phyloP scores from a whole-genome alignment of 2,329 filamentous ascomycete species.

The Colletotrichum gigasporum region DNA sequence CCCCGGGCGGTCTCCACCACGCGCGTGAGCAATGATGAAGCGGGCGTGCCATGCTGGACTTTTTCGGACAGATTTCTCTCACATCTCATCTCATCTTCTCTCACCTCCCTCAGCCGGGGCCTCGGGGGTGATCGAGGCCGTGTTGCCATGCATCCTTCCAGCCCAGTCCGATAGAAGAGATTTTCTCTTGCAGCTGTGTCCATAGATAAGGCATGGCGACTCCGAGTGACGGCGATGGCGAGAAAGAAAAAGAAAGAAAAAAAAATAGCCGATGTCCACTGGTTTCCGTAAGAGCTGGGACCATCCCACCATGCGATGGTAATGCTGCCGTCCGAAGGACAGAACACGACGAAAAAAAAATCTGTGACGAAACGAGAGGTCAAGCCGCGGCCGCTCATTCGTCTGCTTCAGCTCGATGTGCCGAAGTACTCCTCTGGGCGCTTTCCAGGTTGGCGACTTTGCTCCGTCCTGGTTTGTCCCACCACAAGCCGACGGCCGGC shows the following conservation, averaged over 20 bases:
- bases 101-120: background rate
- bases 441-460: background rate
- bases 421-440: background rate
- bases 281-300: background rate
- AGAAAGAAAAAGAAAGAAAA: background rate
- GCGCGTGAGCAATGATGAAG: conserved; percentile 30
- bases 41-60: conserved; percentile 8
- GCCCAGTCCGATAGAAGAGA: background rate
- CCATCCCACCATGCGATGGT: conserved; percentile 5
- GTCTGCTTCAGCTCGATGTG: conserved; percentile 4
- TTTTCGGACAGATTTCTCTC: conserved; percentile 21
- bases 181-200: background rate
- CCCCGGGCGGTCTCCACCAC: conserved; percentile 16
- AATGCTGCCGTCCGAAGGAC: conserved; percentile 8
- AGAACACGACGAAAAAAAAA: background rate
- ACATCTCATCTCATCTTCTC: conserved; percentile 29
- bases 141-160: background rate
- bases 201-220: conserved; percentile 7
- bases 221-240: background rate
- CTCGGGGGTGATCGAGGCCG: background rate
- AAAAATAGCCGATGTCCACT: background rate
- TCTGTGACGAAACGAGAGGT: conserved; percentile 32
- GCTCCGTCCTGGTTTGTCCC: conserved; percentile 15
- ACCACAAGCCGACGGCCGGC: conserved; percentile 30
- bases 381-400: conserved; percentile 26